Evolutionary conservation across 441 rosid genomes (phyloP).

Genomic region (Arabidopsis lyrata): DNA sequence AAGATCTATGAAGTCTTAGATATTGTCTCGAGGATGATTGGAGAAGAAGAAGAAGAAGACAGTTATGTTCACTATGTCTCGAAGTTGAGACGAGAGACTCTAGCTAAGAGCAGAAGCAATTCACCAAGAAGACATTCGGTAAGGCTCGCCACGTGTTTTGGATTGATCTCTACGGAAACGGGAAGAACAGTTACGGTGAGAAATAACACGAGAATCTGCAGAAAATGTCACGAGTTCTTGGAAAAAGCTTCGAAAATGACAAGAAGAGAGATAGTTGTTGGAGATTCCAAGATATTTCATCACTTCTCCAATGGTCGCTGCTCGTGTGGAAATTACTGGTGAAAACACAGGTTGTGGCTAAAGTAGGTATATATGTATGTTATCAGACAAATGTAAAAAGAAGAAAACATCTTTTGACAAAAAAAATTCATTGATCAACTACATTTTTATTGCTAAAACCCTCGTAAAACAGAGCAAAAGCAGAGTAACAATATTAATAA

Average conservation of each 20-base stretch:
- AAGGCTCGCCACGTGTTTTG: conserved; percentile 62
- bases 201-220: conserved; percentile 70
- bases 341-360: conserved; percentile 28
- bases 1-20: conserved; percentile 56
- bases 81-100: conserved; percentile 50
- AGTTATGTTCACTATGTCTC: conserved; percentile 34
- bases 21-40: conserved; percentile 51
- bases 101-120: conserved; percentile 45
- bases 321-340: conserved; percentile 76
- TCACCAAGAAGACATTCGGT: conserved; percentile 58
- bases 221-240: conserved; percentile 58
- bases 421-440: background rate
- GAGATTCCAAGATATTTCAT: conserved; percentile 64
- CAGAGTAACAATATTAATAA: background rate
- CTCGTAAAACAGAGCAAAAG: background rate
- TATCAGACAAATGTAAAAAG: conserved; percentile 14
- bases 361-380: conserved; percentile 19
- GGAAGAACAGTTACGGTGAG: conserved; percentile 58
- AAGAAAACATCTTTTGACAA: background rate
- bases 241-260: conserved; percentile 56
- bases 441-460: background rate
- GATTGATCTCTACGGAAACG: conserved; percentile 59
- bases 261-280: conserved; percentile 61
- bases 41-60: conserved; percentile 44
- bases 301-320: conserved; percentile 67